Base-by-base conservation (phyloP, 805 yeast species). In the Wickerhamiella occidentalis region DNA sequence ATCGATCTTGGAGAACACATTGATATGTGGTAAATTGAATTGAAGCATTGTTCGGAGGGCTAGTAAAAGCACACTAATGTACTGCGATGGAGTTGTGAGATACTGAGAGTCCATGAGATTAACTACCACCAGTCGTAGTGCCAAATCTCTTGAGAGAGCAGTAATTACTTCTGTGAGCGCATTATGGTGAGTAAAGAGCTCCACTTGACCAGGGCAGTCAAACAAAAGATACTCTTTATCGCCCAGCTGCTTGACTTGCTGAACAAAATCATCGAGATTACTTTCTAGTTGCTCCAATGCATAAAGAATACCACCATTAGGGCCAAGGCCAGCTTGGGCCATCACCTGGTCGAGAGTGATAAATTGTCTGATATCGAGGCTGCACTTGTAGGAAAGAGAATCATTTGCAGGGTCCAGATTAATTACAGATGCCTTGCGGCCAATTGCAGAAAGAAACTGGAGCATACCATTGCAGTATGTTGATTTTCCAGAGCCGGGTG, bases 361-460 rank as follows among this genome's bases (percentile, higher is more conserved):
- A 56, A 75, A 83, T 57, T 84, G 88, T 50, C 95, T 71, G 40
- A 86, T 82, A 62, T 85, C 94, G 21, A 85, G 68, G 0, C 81
- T 80, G 56, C 84, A 79, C 2, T 83, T 82, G 60, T 85, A 85
- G 12, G 79, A 77, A 21, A 77, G 59, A 13, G 68, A 61, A 62
- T 84, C 94, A 58, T 86, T 86, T 0, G 95, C 95, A 1, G 97
- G 97, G 62, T 92, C 99, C 54, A 92, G 72, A 61, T 92, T 92
- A 18, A 92, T 70, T 1, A 92, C 74, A n/a, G 85, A 72, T 44
- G 84, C 79, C 58, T 85, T 82, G 52, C 99, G 71, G 5, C 99
- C 99, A 47, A 94, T 87, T 1, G 97, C 95, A 52, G 84, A 82
- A 58, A 90, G 73, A 64, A 92, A 92, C 68, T 92, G 97, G 55